These are phyloP conservation scores for Metrosideros polymorpha DNA, from an alignment of 441 rosid genomes.

Conservation along the genomic window DNA sequence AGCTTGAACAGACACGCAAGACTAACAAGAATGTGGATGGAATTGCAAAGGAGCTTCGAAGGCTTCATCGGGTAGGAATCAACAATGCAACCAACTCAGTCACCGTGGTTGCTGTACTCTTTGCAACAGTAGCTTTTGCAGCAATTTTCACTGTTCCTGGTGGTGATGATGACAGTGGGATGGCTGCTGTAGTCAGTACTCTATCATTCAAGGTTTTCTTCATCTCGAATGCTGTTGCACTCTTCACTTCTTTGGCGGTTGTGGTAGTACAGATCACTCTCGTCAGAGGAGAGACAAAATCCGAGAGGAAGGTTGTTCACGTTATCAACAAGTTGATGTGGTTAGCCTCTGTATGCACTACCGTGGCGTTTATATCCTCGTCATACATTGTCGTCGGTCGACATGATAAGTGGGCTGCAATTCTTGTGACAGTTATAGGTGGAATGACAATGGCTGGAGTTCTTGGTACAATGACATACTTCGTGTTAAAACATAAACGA, in stretches of 20 bases:
- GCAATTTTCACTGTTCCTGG: slow-evolving; percentile 85
- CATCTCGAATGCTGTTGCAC: slow-evolving; percentile 57
- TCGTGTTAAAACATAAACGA: slow-evolving; percentile 53
- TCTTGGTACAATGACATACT: slow-evolving; percentile 69
- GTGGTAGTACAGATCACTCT: slow-evolving; percentile 87
- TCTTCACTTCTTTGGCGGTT: slow-evolving; percentile 83
- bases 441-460: slow-evolving; percentile 64
- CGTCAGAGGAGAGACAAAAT: slow-evolving; percentile 75
- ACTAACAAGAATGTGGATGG: slow-evolving; percentile 75
- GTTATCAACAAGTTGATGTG: slow-evolving; percentile 91
- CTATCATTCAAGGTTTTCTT: slow-evolving; percentile 65
- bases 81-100: slow-evolving; percentile 89
- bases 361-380: slow-evolving; percentile 62
- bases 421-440: slow-evolving; percentile 61
- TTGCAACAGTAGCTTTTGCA: slow-evolving; percentile 91
- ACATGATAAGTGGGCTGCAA: slow-evolving; percentile 63
- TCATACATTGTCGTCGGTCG: slow-evolving; percentile 82
- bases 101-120: slow-evolving; percentile 84
- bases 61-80: slow-evolving; percentile 77
- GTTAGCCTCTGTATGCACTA: slow-evolving; percentile 82
- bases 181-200: slow-evolving; percentile 35
- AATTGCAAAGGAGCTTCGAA: slow-evolving; percentile 65
- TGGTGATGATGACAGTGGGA: slow-evolving; percentile 48
- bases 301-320: slow-evolving; percentile 69
- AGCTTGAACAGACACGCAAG: slow-evolving; percentile 80